Evolutionary conservation across 2,329 filamentous ascomycete genomes (phyloP).

Genomic region (Talaromyces sp.): DNA sequence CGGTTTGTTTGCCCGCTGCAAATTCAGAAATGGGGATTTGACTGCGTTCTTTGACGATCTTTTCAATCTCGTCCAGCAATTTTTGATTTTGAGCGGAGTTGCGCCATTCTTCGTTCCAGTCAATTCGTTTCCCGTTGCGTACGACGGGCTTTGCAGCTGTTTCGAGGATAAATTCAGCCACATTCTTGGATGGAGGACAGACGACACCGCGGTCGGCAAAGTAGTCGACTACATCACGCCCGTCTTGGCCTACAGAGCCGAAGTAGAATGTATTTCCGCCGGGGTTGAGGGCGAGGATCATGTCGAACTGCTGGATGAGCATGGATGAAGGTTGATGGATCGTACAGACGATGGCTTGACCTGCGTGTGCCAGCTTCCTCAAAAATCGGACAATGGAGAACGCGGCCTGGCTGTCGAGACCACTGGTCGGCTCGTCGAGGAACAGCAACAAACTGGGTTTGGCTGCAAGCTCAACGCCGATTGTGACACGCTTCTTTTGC

Average conservation of each 20-base stretch:
- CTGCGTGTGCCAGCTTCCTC: conserved; percentile 63
- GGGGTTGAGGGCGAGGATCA: conserved; percentile 66
- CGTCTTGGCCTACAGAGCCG: conserved; percentile 66
- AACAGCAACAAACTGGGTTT: conserved; percentile 66
- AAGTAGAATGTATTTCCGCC: conserved; percentile 72
- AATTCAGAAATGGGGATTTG: conserved; percentile 41
- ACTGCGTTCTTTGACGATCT: conserved; percentile 58
- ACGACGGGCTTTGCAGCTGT: conserved; percentile 59
- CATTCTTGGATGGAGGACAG: conserved; percentile 64
- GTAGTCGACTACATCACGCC: conserved; percentile 63
- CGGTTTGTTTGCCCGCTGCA: conserved; percentile 36
- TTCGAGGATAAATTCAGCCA: conserved; percentile 65
- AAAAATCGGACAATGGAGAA: conserved; percentile 67
- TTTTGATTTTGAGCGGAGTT: conserved; percentile 59
- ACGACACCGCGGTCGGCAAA: conserved; percentile 63
- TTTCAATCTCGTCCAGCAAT: conserved; percentile 63
- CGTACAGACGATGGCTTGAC: conserved; percentile 70
- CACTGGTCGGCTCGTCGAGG: conserved; percentile 69
- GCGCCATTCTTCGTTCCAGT: conserved; percentile 75
- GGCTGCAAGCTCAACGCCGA: conserved; percentile 69
- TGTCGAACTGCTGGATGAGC: conserved; percentile 69
- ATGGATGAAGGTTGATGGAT: conserved; percentile 70
- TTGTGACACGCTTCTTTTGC: conserved; percentile 68
- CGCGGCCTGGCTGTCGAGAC: conserved; percentile 66
- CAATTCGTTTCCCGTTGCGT: conserved; percentile 54